Conservation (phyloP, 345 rosid species). For the Pugionium dolabratum region DNA sequence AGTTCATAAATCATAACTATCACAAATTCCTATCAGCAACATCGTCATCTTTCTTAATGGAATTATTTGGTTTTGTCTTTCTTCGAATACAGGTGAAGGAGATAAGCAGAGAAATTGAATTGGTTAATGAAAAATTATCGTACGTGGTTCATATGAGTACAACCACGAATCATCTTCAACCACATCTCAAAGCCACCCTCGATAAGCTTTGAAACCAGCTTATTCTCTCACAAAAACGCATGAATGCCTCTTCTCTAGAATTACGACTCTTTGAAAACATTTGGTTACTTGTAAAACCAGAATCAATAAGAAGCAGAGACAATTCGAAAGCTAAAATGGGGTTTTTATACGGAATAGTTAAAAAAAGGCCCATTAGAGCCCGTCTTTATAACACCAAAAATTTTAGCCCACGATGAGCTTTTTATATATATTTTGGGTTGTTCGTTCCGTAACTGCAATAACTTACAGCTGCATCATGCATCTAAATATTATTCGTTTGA, state of each 20-base stretch:
- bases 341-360: no score
- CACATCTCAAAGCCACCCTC: slow-evolving; percentile 57
- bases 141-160: slow-evolving; percentile 63
- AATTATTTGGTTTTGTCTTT: not conserved
- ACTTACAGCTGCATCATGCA: no score
- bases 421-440: no score
- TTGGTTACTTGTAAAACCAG: slow-evolving; percentile 4
- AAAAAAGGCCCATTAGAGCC: not conserved
- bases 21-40: no score
- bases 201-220: slow-evolving; percentile 39
- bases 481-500: no score
- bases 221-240: not conserved
- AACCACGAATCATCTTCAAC: slow-evolving; percentile 48
- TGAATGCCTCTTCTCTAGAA: not conserved
- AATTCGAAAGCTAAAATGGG: not conserved
- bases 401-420: no score
- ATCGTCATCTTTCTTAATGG: no score
- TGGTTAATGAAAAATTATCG: slow-evolving; percentile 51
- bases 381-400: not conserved
- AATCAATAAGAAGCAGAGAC: not conserved
- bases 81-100: slow-evolving; percentile 51
- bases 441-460: no score
- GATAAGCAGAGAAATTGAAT: slow-evolving; percentile 49
- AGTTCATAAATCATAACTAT: no score
- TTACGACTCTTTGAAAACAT: not conserved